These are phyloP conservation scores for Megacollybia marginata DNA, from an alignment of 768 basidiomycete species.

Conservation along the genomic window DNA sequence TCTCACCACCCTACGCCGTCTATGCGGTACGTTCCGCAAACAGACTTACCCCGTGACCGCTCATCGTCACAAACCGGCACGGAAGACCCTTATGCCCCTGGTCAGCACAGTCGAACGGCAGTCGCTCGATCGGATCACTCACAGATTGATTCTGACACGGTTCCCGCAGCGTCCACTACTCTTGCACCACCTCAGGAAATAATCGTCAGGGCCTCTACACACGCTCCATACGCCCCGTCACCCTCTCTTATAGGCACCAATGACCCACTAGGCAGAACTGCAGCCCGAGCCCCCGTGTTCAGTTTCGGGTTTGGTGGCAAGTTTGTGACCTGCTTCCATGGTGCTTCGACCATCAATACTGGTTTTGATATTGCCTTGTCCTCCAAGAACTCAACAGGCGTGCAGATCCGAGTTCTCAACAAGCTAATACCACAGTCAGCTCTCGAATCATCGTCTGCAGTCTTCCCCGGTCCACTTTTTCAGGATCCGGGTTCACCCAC, in stretches of 20 bases:
- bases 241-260: conserved; percentile 78
- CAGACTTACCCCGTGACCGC: conserved; percentile 24
- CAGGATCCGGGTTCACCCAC: conserved; percentile 63
- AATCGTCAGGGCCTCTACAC: conserved; percentile 26
- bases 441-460: conserved; percentile 40
- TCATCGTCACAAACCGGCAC: conserved; percentile 38
- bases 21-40: conserved; percentile 8
- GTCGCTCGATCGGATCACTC: conserved; percentile 21
- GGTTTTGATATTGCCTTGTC: conserved; percentile 76
- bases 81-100: conserved; percentile 29
- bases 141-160: conserved; percentile 6
- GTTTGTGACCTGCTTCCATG: conserved; percentile 83
- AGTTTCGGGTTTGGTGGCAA: conserved; percentile 95
- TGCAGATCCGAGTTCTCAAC: conserved; percentile 62
- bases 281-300: conserved; percentile 68
- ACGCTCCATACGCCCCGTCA: conserved; percentile 72
- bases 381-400: conserved; percentile 58
- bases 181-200: conserved; percentile 24
- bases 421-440: conserved; percentile 65
- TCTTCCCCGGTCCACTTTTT: conserved; percentile 86
- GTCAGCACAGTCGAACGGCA: conserved; percentile 16
- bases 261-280: conserved; percentile 71
- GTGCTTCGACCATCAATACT: conserved; percentile 53
- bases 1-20: not conserved
- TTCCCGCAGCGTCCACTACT: not conserved